phyloP scores from a whole-genome alignment of 345 rosid genomes.

The Salix caprea region DNA sequence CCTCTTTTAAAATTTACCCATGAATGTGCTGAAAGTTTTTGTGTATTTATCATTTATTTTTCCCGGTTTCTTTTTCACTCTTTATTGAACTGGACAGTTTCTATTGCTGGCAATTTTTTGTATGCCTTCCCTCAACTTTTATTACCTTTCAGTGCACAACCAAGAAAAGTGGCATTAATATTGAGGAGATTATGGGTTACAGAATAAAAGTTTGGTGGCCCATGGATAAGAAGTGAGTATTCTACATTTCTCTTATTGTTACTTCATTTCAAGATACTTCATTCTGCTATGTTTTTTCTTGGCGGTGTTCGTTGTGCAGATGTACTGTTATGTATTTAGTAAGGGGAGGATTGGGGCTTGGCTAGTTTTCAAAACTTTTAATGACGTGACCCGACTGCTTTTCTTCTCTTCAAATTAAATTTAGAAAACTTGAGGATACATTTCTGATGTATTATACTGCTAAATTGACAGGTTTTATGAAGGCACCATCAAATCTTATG shows the following conservation, averaged over 20 bases:
- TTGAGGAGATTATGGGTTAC: slow-evolving; percentile 76
- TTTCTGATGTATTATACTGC: slow-evolving; percentile 13
- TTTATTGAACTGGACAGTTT: neutral
- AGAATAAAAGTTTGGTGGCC: slow-evolving; percentile 99
- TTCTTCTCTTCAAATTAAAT: neutral
- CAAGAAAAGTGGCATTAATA: slow-evolving; percentile 42
- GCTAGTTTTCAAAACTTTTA: neutral
- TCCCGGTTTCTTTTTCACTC: neutral
- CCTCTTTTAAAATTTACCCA: neutral
- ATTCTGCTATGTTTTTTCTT: neutral
- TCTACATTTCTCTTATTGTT: neutral
- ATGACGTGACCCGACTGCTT: neutral
- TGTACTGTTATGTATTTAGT: neutral
- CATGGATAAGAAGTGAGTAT: slow-evolving; percentile 87
- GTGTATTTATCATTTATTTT: neutral
- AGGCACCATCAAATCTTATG: slow-evolving; percentile 88
- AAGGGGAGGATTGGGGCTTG: neutral
- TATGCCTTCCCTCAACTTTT: slow-evolving; percentile 18
- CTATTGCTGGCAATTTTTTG: slow-evolving; percentile 3
- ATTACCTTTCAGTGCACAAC: slow-evolving; percentile 54
- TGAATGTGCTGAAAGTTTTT: neutral
- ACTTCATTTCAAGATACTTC: neutral
- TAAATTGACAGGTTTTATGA: slow-evolving; percentile 73
- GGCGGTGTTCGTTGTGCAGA: neutral
- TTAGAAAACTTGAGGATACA: neutral